A percentile compares a stretch with the other conserved stretches of the same genome.
Conservation (phyloP, 768 basidiomycete genomes). For the Termitomyces sp. region DNA sequence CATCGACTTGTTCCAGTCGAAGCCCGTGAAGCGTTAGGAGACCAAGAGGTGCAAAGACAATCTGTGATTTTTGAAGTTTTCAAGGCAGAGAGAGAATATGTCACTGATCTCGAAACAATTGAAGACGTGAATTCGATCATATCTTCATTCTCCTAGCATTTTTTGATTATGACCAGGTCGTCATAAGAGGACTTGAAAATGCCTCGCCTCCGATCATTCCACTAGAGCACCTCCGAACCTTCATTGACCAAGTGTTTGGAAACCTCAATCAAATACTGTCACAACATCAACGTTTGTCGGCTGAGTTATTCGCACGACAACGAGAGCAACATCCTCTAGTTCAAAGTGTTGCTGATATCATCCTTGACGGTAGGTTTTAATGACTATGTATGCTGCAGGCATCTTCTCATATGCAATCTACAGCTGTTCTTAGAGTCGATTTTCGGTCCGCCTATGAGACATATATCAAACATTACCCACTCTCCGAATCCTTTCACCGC, state of each 20-base stretch:
- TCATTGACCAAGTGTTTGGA: constrained; percentile 78
- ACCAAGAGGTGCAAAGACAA: constrained; percentile 79
- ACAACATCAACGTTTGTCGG: constrained; percentile 66
- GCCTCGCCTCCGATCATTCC: constrained; percentile 64
- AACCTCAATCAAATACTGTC: constrained; percentile 67
- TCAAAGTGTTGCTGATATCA: constrained; percentile 76
- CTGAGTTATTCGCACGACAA: constrained; percentile 72
- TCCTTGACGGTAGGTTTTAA: constrained; percentile 61
- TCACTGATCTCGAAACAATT: constrained; percentile 68
- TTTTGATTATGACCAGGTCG: constrained; percentile 43
- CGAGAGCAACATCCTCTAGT: constrained; percentile 81
- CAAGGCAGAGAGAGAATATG: constrained; percentile 86
- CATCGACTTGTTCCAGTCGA: constrained; percentile 68
- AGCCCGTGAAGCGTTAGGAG: constrained; percentile 64
- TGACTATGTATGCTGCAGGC: background rate
- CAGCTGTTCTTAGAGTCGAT: constrained; percentile 36
- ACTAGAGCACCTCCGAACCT: constrained; percentile 47
- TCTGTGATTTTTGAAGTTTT: constrained; percentile 86
- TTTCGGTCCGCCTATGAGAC: constrained; percentile 69
- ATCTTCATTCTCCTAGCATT: background rate
- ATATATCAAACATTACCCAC: constrained; percentile 86
- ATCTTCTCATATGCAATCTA: constrained; percentile 4
- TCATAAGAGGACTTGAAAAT: constrained; percentile 56
- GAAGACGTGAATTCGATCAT: constrained; percentile 43
- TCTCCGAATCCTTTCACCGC: constrained; percentile 78